Evolutionary conservation across 2,329 filamentous ascomycete species (phyloP).

Genomic region (Diaporthe batatas): DNA sequence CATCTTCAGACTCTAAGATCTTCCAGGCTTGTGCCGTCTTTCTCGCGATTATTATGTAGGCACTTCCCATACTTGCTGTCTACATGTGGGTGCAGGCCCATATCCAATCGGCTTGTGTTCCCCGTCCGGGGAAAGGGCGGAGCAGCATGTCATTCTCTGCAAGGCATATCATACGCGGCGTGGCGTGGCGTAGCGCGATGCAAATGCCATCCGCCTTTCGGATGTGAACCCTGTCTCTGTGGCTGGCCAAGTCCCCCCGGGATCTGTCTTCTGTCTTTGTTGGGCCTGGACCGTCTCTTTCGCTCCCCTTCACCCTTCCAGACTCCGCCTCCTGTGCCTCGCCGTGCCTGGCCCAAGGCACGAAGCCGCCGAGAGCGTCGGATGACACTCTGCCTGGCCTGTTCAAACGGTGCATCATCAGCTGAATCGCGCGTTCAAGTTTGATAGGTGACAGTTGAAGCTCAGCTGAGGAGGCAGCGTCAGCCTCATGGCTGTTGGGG

Average conservation of each 20-base stretch:
- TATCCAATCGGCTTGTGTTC: slow-evolving; percentile 20
- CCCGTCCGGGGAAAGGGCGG: not conserved
- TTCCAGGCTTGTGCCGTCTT: not conserved
- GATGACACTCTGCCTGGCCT: not conserved
- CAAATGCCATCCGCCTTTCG: slow-evolving; percentile 30
- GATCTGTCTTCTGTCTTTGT: not conserved
- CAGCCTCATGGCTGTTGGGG: not conserved
- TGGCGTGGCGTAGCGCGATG: slow-evolving; percentile 26
- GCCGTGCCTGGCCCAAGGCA: slow-evolving; percentile 6
- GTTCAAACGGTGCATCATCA: slow-evolving; percentile 1
- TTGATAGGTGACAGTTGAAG: not conserved
- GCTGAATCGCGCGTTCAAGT: not conserved
- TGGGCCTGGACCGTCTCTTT: not conserved
- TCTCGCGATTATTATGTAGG: not conserved
- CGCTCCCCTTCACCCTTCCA: not conserved
- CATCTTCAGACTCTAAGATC: not conserved
- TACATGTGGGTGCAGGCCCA: slow-evolving; percentile 1
- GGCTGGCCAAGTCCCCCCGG: not conserved
- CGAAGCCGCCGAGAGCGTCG: slow-evolving; percentile 11
- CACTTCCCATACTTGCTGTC: not conserved
- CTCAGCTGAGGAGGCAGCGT: not conserved
- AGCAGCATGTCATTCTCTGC: slow-evolving; percentile 17
- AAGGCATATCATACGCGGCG: slow-evolving; percentile 32
- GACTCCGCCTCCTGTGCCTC: slow-evolving; percentile 3
- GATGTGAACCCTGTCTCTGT: not conserved